These are phyloP conservation scores for Cyclanthera cordifolia DNA, from an alignment of 306 rosid genomes.

Conservation along the genomic window DNA sequence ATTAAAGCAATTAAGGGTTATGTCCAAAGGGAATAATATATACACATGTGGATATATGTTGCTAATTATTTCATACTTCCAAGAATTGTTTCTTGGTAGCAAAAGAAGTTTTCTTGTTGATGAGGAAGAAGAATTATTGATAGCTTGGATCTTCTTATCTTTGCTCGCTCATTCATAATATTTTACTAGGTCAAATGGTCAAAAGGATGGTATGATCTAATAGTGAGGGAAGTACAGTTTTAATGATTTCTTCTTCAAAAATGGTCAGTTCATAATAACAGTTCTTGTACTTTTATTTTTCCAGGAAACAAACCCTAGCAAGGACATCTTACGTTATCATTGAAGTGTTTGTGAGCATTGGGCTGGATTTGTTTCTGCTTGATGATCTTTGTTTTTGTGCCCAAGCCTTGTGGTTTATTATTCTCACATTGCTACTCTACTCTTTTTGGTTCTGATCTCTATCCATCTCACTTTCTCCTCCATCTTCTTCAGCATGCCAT, in stretches of 20 bases:
- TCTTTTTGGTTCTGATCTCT: constrained; percentile 15
- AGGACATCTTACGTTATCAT: background rate
- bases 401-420: constrained; percentile 20
- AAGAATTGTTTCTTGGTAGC: background rate
- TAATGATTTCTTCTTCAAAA: background rate
- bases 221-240: background rate
- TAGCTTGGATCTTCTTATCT: background rate
- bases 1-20: too few relatives aligned
- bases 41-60: too few relatives aligned
- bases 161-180: background rate
- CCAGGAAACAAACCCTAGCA: background rate
- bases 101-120: background rate
- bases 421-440: constrained; percentile 33
- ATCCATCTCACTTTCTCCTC: constrained; percentile 21
- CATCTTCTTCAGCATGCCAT: constrained; percentile 36
- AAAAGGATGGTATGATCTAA: background rate
- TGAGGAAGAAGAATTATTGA: background rate
- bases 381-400: constrained; percentile 15
- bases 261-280: background rate
- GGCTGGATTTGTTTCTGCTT: constrained; percentile 1
- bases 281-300: background rate
- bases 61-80: background rate
- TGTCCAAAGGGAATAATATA: too few relatives aligned
- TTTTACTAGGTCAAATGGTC: background rate
- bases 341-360: background rate